These are phyloP conservation scores for Biscogniauxia mediterranea DNA, from an alignment of 2,329 filamentous ascomycete genomes.

Conservation along the genomic window DNA sequence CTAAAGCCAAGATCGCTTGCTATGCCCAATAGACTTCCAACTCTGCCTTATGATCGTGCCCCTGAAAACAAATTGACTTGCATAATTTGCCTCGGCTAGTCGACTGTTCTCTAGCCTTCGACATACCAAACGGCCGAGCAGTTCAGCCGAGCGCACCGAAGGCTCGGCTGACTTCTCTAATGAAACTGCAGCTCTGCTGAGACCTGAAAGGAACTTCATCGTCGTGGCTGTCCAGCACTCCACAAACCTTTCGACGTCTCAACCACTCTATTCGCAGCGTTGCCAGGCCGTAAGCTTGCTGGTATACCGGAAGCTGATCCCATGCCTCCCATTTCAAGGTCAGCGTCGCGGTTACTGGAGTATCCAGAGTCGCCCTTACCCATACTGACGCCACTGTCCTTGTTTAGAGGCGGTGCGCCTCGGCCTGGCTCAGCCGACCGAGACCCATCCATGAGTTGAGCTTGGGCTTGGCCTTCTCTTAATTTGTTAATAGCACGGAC, in stretches of 20 bases:
- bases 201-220: slow-evolving; percentile 17
- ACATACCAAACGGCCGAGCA: neutral
- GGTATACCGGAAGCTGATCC: slow-evolving; percentile 40
- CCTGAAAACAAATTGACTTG: neutral
- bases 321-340: slow-evolving; percentile 50
- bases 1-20: slow-evolving; percentile 1
- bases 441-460: slow-evolving; percentile 60
- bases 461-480: slow-evolving; percentile 56
- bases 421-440: slow-evolving; percentile 49
- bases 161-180: neutral
- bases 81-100: neutral
- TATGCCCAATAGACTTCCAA: neutral
- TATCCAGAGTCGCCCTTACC: slow-evolving; percentile 49
- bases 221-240: slow-evolving; percentile 39
- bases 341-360: slow-evolving; percentile 40
- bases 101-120: neutral
- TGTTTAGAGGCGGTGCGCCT: slow-evolving; percentile 36
- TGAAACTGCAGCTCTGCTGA: neutral
- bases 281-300: slow-evolving; percentile 53
- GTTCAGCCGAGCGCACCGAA: neutral
- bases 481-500: slow-evolving; percentile 71
- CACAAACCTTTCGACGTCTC: slow-evolving; percentile 65
- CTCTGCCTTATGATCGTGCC: neutral
- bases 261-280: slow-evolving; percentile 54
- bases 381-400: slow-evolving; percentile 46